A percentile compares a stretch with the other conserved stretches of the same genome.
Conservation (phyloP, 768 basidiomycete genomes). For the Amanita pseudoporphyria region DNA sequence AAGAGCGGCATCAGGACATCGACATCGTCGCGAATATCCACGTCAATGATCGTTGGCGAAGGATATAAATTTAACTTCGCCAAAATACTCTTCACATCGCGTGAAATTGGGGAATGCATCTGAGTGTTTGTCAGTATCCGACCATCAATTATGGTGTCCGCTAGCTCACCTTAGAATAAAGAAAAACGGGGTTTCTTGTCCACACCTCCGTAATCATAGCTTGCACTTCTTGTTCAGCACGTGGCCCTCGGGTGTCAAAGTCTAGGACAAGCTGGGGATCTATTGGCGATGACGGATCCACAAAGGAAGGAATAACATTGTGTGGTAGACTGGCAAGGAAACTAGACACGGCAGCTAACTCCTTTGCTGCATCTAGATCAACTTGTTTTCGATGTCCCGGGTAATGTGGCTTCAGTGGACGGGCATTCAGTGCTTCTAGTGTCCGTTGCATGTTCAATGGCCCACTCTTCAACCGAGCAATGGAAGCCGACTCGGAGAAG, state of each 20-base stretch:
- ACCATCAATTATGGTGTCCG: slow-evolving; percentile 9
- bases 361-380: slow-evolving; percentile 41
- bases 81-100: slow-evolving; percentile 58
- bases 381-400: slow-evolving; percentile 26
- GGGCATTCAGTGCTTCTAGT: slow-evolving; percentile 8
- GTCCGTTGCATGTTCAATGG: slow-evolving; percentile 25
- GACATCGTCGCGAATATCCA: slow-evolving; percentile 66
- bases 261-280: slow-evolving; percentile 78
- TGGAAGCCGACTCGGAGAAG: slow-evolving; percentile 26
- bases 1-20: slow-evolving; percentile 54
- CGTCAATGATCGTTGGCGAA: slow-evolving; percentile 55
- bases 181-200: slow-evolving; percentile 62
- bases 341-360: slow-evolving; percentile 65
- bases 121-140: slow-evolving; percentile 16
- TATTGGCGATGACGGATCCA: slow-evolving; percentile 56
- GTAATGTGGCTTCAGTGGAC: slow-evolving; percentile 1
- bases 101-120: slow-evolving; percentile 54
- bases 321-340: slow-evolving; percentile 68
- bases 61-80: slow-evolving; percentile 48
- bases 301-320: slow-evolving; percentile 59
- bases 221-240: slow-evolving; percentile 50
- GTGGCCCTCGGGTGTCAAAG: slow-evolving; percentile 64
- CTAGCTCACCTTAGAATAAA: slow-evolving; percentile 57
- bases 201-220: slow-evolving; percentile 58
- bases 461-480: slow-evolving; percentile 21